Conservation (phyloP, 768 basidiomycete species). For the Trametes cingulata region DNA sequence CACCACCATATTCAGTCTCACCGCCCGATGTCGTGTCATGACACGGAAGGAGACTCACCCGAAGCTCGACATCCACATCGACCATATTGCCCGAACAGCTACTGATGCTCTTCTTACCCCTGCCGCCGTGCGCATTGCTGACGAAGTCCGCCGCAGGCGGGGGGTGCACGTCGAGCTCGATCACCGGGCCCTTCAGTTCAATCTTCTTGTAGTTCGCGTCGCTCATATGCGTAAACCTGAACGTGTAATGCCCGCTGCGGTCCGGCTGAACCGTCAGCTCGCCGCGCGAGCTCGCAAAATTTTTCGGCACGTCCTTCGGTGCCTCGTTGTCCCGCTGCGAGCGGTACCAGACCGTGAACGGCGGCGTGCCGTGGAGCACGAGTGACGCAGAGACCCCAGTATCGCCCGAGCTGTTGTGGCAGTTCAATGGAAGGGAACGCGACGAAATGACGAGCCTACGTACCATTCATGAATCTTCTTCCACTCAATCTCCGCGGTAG, state of each 20-base stretch:
- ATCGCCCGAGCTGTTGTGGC: constrained; percentile 69
- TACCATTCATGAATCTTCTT: constrained; percentile 91
- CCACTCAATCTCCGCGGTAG: constrained; percentile 86
- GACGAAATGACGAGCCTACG: constrained; percentile 18
- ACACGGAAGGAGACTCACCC: constrained; percentile 45
- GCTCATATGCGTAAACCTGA: constrained; percentile 75
- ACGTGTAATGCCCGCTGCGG: constrained; percentile 85
- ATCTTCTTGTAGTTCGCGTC: constrained; percentile 84
- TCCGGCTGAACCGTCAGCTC: constrained; percentile 86
- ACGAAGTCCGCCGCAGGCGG: constrained; percentile 78
- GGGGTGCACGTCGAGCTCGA: constrained; percentile 89
- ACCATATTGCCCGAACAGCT: constrained; percentile 81
- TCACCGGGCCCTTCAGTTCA: constrained; percentile 70
- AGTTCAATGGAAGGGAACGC: constrained; percentile 1
- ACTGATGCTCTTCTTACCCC: constrained; percentile 58
- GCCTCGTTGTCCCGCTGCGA: constrained; percentile 70
- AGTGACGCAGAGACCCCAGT: constrained; percentile 88
- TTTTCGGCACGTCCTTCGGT: constrained; percentile 56
- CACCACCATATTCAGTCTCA: neutral
- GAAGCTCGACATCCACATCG: constrained; percentile 77
- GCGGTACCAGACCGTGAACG: constrained; percentile 82
- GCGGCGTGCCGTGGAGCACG: constrained; percentile 84
- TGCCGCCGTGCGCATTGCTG: constrained; percentile 39
- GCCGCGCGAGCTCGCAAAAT: constrained; percentile 69
- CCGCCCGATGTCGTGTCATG: neutral